Evolutionary conservation across 108 stramenopile genomes (phyloP), one percentile per base, ranked within the genome.

Genomic region (Nitzschia sp.): DNA sequence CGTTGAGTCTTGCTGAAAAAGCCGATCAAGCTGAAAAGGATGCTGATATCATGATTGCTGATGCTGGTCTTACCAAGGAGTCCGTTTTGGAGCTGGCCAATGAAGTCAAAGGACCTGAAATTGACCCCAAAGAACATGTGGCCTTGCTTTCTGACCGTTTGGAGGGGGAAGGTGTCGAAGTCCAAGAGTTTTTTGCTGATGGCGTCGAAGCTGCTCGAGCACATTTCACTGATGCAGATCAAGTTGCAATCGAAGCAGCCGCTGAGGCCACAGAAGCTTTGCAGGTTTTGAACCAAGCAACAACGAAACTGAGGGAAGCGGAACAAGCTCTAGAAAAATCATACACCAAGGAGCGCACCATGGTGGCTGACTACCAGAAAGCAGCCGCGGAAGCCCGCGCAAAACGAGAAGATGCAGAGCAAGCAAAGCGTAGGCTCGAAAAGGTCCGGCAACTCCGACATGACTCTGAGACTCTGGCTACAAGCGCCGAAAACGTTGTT

Each of bases 401-500:
- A 2, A 82, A 83, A 67, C 85, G 81, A 48, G 88, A 90, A 80
- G 72, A 86, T 67, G 86, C 85, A 2, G 77, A 82, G 26, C 72
- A 67, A 39, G 86, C 86, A 6, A 64, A 80, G 14, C 53, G 53
- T 8, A 65, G 88, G 39, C 76, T 89, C 21, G 73, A 69, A 22
- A 76, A 79, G 21, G 79, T 92, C 0, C 79, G 62, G 41, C 78
- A 82, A 15, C 51, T 88, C 51, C 51, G 86, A 34, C 59, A 76
- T 43, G 76, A 88, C 51, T 69, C 76, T 20, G 76, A 85, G 55
- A 57, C 70, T 17, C 76, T 80, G 46, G 74, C 82, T 3, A 69
- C 65, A 3, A 82, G 83, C 26, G 87, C 88, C 6, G 83, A 83
- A 58, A 92, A 85, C 29, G 88, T 89, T 24, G 85, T 87, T 9